Percentiles rank a stretch among this genome's conserved stretches.
phyloP scores from a whole-genome alignment of 148 eudicot species.

The Rhododendron ferrugineum region DNA sequence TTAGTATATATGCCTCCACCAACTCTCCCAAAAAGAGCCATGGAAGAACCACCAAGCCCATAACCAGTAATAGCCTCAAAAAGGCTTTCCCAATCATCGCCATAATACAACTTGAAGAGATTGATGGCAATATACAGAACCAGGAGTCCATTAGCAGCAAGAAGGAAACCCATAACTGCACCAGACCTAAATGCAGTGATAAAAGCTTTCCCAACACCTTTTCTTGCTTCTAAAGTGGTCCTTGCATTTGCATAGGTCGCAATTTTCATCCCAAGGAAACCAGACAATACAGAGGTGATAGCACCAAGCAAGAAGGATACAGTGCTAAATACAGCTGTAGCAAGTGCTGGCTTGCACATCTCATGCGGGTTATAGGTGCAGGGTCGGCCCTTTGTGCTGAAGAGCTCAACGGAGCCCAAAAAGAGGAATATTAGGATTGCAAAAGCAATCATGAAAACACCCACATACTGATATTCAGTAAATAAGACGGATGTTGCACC shows the following conservation, averaged over 20 bases:
- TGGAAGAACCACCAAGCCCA: conserved; percentile 89
- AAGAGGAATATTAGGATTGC: conserved; percentile 50
- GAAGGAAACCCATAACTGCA: conserved; percentile 67
- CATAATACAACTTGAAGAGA: conserved; percentile 57
- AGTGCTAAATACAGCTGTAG: conserved; percentile 55
- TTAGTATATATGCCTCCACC: conserved; percentile 88
- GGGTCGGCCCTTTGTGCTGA: conserved; percentile 43
- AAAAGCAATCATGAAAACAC: conserved; percentile 54
- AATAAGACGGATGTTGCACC: conserved; percentile 62
- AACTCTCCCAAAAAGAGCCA: conserved; percentile 88
- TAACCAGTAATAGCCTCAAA: conserved; percentile 77
- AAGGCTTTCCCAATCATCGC: conserved; percentile 67
- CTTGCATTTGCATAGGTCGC: conserved; percentile 67
- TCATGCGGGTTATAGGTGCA: conserved; percentile 34
- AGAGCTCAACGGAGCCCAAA: conserved; percentile 59
- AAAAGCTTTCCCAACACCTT: conserved; percentile 67
- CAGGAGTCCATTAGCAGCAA: conserved; percentile 61
- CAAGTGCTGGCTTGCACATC: conserved; percentile 58
- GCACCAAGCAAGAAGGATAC: conserved; percentile 52
- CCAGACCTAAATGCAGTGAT: conserved; percentile 62
- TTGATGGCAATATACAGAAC: conserved; percentile 42
- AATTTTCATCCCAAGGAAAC: conserved; percentile 66
- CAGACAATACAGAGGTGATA: conserved; percentile 45
- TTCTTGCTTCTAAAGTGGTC: conserved; percentile 59
- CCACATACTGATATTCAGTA: conserved; percentile 54